Conservation (phyloP, 2,329 filamentous ascomycete species). For the Penicillium olsonii region DNA sequence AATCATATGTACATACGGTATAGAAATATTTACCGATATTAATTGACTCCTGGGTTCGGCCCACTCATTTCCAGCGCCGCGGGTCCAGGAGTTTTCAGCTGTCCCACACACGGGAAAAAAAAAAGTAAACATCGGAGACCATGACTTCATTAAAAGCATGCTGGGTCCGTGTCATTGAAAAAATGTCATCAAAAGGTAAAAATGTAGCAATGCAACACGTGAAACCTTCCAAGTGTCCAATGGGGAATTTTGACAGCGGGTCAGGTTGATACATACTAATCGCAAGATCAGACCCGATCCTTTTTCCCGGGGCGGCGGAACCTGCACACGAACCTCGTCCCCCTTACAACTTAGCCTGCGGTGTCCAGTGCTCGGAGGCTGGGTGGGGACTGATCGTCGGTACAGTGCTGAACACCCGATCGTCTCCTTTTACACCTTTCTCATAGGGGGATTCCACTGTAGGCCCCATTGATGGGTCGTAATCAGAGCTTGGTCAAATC, state of each 20-base stretch:
- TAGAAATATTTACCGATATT: neutral
- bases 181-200: neutral
- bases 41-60: neutral
- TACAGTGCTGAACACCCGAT: constrained; percentile 18
- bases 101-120: neutral
- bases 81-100: constrained; percentile 1
- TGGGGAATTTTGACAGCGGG: neutral
- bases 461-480: neutral
- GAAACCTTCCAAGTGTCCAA: neutral
- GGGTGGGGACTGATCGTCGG: constrained; percentile 19
- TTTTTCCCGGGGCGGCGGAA: neutral
- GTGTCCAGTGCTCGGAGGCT: constrained; percentile 1
- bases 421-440: neutral
- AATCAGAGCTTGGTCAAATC: neutral
- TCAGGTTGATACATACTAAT: neutral
- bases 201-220: neutral
- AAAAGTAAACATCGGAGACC: neutral
- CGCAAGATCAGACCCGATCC: constrained; percentile 9
- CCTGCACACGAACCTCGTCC: constrained; percentile 10
- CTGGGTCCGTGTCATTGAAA: neutral
- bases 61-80: constrained; percentile 1
- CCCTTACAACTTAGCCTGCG: constrained; percentile 7
- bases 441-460: neutral
- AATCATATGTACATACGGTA: too few species aligned
- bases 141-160: neutral